Conservation (phyloP, 768 basidiomycete genomes). For the Sporobolomyces phaffii region DNA sequence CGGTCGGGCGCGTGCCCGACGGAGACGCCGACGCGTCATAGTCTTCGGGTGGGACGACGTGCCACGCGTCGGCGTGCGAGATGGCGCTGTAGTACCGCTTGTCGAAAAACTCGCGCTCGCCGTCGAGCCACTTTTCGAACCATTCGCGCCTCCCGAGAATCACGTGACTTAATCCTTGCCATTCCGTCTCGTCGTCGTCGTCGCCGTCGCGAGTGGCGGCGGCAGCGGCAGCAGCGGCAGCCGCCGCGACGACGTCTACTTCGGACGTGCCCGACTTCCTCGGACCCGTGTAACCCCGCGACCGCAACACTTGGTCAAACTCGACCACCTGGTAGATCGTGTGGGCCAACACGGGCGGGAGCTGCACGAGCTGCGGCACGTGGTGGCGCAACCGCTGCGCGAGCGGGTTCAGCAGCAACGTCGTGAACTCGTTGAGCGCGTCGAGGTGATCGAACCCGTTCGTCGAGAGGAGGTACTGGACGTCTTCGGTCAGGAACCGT, state of each 20-base stretch:
- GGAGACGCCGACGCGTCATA: conserved; percentile 50
- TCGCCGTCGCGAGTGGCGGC: too few relatives aligned
- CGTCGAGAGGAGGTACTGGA: conserved; percentile 65
- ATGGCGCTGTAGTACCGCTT: conserved; percentile 81
- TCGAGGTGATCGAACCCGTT: conserved; percentile 61
- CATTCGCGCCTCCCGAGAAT: conserved; percentile 77
- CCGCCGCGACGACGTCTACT: too few relatives aligned
- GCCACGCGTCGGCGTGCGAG: conserved; percentile 75
- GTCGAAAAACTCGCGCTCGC: conserved; percentile 81
- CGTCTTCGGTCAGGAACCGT: conserved; percentile 65
- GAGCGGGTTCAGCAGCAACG: conserved; percentile 69
- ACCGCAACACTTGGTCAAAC: conserved; percentile 72
- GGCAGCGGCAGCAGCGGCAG: too few relatives aligned
- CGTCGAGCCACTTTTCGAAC: conserved; percentile 85
- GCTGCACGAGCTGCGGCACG: conserved; percentile 64
- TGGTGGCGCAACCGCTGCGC: conserved; percentile 68
- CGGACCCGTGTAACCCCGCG: conserved; percentile 66
- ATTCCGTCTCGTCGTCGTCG: conserved; percentile 44
- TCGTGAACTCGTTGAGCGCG: conserved; percentile 77
- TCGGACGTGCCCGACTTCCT: conserved; percentile 47
- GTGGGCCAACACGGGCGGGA: conserved; percentile 76
- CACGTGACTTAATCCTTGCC: conserved; percentile 74
- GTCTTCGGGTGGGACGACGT: conserved; percentile 62
- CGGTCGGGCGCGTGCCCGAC: conserved; percentile 57
- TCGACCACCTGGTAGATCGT: conserved; percentile 86